These are phyloP conservation scores for Parathielavia hyrcaniae DNA, from an alignment of 495 filamentous ascomycete species.

Conservation along the genomic window DNA sequence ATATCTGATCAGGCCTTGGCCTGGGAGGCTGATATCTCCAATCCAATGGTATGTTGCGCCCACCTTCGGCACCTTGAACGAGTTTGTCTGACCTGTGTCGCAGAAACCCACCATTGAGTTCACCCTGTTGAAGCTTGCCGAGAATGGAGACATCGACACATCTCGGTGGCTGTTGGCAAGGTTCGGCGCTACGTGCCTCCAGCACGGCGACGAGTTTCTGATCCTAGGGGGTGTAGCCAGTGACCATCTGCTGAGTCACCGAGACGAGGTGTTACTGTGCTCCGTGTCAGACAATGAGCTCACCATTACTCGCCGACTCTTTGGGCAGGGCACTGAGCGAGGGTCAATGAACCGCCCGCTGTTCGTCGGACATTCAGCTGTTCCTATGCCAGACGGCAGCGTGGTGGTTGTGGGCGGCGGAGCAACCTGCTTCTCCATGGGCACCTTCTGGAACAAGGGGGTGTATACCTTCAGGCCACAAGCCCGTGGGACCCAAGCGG, in stretches of 20 bases:
- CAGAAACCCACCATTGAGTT: conserved; percentile 28
- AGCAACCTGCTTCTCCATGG: conserved; percentile 82
- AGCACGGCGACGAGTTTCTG: conserved; percentile 13
- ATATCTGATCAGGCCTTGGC: conserved; percentile 48
- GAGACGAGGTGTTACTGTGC: conserved; percentile 32
- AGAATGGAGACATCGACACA: not conserved
- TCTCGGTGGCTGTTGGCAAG: conserved; percentile 22
- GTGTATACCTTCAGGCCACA: conserved; percentile 21
- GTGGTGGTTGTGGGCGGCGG: conserved; percentile 69
- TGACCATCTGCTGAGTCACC: conserved; percentile 30
- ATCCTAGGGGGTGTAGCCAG: conserved; percentile 49
- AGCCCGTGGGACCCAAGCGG: not conserved
- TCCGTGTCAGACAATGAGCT: not conserved
- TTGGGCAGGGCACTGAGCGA: not conserved
- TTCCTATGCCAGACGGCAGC: conserved; percentile 31
- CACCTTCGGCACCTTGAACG: no score
- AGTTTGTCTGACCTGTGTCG: not conserved
- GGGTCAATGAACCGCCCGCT: conserved; percentile 46
- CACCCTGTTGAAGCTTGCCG: not conserved
- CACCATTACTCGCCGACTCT: conserved; percentile 17
- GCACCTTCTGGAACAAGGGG: conserved; percentile 34
- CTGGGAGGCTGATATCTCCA: conserved; percentile 45
- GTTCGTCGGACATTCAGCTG: conserved; percentile 56
- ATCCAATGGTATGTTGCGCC: conserved; percentile 16
- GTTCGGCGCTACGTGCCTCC: conserved; percentile 30